Evolutionary conservation across 805 yeast species (phyloP).

Genomic region (Yamadazyma endophytica): DNA sequence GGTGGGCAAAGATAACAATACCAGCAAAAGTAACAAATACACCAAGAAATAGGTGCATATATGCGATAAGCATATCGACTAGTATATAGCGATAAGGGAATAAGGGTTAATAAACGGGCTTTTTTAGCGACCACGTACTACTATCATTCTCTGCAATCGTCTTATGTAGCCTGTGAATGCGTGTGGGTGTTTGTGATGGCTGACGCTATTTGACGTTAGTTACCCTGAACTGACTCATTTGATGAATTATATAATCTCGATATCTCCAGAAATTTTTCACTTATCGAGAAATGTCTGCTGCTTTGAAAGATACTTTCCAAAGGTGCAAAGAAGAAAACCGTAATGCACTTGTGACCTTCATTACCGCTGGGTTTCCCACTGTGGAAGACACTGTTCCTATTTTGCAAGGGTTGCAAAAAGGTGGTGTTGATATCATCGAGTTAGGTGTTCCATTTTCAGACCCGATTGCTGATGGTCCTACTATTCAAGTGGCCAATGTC

Average conservation of each 20-base stretch:
- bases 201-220: too few relatives aligned
- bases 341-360: slow-evolving; percentile 83
- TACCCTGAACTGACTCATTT: slow-evolving; percentile 34
- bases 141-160: too few relatives aligned
- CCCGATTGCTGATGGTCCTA: slow-evolving; percentile 98
- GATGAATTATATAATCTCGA: not conserved
- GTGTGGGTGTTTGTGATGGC: too few relatives aligned
- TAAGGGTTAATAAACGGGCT: too few relatives aligned
- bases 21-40: slow-evolving; percentile 4
- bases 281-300: slow-evolving; percentile 41
- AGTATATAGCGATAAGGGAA: too few relatives aligned
- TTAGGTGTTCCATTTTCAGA: slow-evolving; percentile 96
- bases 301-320: slow-evolving; percentile 55
- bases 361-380: slow-evolving; percentile 93
- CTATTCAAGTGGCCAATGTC: slow-evolving; percentile 85
- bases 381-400: slow-evolving; percentile 85
- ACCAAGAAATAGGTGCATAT: slow-evolving; percentile 2
- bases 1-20: slow-evolving; percentile 2
- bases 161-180: too few relatives aligned
- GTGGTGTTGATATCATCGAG: slow-evolving; percentile 94
- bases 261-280: not conserved
- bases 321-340: slow-evolving; percentile 64
- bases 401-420: slow-evolving; percentile 82
- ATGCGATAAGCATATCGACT: too few relatives aligned
- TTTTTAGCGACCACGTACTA: too few relatives aligned